Base-by-base conservation (phyloP, 768 basidiomycete species). In the Leccinellum luteum region DNA sequence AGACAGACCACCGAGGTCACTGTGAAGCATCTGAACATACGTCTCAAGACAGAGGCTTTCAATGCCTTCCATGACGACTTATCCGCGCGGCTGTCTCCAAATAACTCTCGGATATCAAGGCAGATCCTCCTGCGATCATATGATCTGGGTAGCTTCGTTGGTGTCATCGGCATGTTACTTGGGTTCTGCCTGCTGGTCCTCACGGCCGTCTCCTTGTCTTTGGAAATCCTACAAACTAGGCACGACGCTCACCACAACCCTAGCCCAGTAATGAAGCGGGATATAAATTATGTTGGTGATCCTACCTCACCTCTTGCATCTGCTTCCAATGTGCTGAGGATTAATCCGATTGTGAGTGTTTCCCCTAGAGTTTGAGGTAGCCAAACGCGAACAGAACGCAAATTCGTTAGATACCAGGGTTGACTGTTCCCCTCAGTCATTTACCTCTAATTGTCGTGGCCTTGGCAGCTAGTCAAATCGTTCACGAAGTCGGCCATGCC, bases 401-500 rank as follows among this genome's bases (percentile, higher is more conserved):
- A 27, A 30, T 50, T 38, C 23, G 25, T 17, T 61, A 93, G 91
- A 85, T 95, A 35, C 92, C 93, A 21, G 92, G 92, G 1, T 59
- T 92, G 7, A 95, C 90, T 2, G 83, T 90, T 1, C 92, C 92
- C 1, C 64, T 91, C n/a, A 72, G 74, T 25, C 85, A 94, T 65
- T 66, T 90, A 1, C 88, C 88, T 5, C 61, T 85, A 15, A 81
- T 94, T 49, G 62, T 93, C 7, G 31, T 81, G 6, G 80, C 86
- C 0, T 77, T 94, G 15, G 76, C 86, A 48, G 23, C 82, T 9
- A 80, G 81, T 54, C 92, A 93, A 69, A 63, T 86, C n/a, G 67
- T 89, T 19, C 92, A 94, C 62, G 92, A 95, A 73, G 70, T 81
- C 0, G 92, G 92, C 6, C 92, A 95, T 70, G 89, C 86, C 13